Base-by-base conservation (phyloP, 2,329 filamentous ascomycete species). In the Fusarium nisikadoi region DNA sequence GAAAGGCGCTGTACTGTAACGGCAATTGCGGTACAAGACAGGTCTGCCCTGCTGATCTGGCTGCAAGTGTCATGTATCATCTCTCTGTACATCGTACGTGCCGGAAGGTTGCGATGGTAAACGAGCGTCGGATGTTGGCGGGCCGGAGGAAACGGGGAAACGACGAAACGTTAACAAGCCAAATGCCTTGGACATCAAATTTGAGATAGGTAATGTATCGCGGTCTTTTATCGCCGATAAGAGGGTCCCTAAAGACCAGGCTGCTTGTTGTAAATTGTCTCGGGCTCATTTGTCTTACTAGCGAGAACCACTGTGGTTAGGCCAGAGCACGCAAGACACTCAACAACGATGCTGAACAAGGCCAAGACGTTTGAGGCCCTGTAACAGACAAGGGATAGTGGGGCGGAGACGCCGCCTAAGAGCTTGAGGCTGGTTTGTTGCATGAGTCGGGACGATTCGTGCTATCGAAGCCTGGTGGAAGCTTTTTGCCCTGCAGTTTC, bases 391-490 rank as follows among this genome's bases (percentile, higher is more conserved):
- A 71, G 49, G 67, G 62, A 56, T 69, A 64, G 75, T 72, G 75
- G 71, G 71, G 73, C 73, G 75, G 73, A 55, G 50, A 72, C 70
- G 65, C 73, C 75, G 72, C 55, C 38, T 47, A 45, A 71, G 61
- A 36, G 63, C 56, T 64, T 73, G 63, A 70, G 70, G 70, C 68
- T 76, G 46, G 68, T 62, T 71, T 62, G 47, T 67, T 68, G 70
- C 72, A 70, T 62, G 61, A 67, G 66, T 64, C 64, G 65, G 66
- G 65, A 72, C 67, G 73, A 76, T 75, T 77, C 74, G 74, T 75
- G 73, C 56, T 75, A 75, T 77, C 72, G 76, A 77, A 77, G 74
- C 74, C 64, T 63, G 62, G 76, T 77, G 61, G 76, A 77, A 77
- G 76, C 74, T 76, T 76, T 68, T 71, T 74, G 60, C 61, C 61